Percentiles rank a stretch among this genome's conserved stretches.
These are phyloP conservation scores for Alternaria triticimaculans DNA, from an alignment of 2,329 filamentous ascomycete genomes.

Conservation along the genomic window DNA sequence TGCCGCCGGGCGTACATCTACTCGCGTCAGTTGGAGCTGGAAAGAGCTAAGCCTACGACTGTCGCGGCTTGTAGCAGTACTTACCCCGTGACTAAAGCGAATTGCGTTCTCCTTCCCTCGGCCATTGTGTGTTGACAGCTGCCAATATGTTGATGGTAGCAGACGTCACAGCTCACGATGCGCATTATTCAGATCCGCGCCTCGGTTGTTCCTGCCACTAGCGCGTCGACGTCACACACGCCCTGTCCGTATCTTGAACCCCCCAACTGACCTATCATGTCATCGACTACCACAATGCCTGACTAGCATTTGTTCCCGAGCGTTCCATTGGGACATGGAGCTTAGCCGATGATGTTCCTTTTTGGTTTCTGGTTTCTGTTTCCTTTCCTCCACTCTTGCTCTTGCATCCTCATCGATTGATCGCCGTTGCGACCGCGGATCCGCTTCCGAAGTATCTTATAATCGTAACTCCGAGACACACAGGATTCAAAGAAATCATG, in stretches of 20 bases:
- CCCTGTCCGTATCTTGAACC: not conserved
- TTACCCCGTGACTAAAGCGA: conserved; percentile 50
- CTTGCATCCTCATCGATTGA: not conserved
- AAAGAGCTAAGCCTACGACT: not conserved
- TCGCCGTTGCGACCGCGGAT: not conserved
- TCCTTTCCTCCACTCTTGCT: not conserved
- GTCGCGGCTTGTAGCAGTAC: not conserved
- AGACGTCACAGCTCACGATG: not conserved
- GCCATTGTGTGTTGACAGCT: conserved; percentile 17
- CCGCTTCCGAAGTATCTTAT: not conserved
- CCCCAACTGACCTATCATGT: not conserved
- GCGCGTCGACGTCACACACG: conserved; percentile 10
- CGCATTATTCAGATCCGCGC: not conserved
- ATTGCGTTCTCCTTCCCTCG: conserved; percentile 26
- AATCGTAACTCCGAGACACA: not conserved
- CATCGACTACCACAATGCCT: not conserved
- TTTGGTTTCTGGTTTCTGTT: not conserved
- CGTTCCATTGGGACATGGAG: not conserved
- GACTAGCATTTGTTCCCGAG: not conserved
- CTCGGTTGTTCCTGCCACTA: not conserved
- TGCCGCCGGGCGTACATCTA: conserved; percentile 62
- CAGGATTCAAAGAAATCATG: conserved; percentile 7
- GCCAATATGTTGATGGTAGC: not conserved
- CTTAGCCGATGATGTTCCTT: not conserved
- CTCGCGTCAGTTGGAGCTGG: conserved; percentile 17